These are phyloP conservation scores for Endocalyx cinctus DNA, from an alignment of 2,329 filamentous ascomycete species.

Conservation along the genomic window DNA sequence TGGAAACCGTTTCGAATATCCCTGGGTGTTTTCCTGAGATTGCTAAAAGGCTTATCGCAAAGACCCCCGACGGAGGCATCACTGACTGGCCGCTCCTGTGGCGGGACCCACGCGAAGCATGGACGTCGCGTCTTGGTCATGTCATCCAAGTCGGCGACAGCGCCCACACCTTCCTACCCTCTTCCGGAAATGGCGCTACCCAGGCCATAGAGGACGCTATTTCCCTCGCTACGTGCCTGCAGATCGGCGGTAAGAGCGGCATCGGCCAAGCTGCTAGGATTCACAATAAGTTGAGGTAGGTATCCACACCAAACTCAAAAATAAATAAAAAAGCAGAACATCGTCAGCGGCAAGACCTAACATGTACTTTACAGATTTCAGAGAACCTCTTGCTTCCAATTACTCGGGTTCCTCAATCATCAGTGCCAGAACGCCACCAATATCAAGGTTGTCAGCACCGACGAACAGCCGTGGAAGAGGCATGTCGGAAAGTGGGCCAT, in stretches of 20 bases:
- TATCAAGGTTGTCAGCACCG: too few relatives aligned
- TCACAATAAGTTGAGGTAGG: constrained; percentile 23
- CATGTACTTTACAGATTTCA: constrained; percentile 1
- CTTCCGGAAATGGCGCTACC: constrained; percentile 28
- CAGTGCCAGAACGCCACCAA: not conserved
- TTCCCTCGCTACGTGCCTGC: constrained; percentile 24
- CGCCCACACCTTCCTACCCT: constrained; percentile 30
- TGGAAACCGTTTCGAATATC: constrained; percentile 1
- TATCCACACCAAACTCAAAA: constrained; percentile 11
- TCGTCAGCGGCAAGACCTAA: not conserved
- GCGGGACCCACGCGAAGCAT: constrained; percentile 26
- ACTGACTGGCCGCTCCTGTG: constrained; percentile 33
- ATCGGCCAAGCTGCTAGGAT: constrained; percentile 18
- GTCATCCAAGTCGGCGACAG: constrained; percentile 29
- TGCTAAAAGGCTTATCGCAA: constrained; percentile 9
- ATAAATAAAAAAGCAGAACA: too few relatives aligned
- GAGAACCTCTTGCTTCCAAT: constrained; percentile 5
- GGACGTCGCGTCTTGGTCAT: constrained; percentile 20
- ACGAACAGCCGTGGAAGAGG: too few relatives aligned
- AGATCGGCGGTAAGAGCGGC: constrained; percentile 18
- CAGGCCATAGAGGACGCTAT: constrained; percentile 30
- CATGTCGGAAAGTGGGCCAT: too few relatives aligned
- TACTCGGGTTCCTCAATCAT: constrained; percentile 5
- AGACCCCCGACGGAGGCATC: constrained; percentile 21
- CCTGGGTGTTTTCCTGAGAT: constrained; percentile 6